Conservation (phyloP, 495 filamentous ascomycete species). For the Aspergillus egyptiacus region DNA sequence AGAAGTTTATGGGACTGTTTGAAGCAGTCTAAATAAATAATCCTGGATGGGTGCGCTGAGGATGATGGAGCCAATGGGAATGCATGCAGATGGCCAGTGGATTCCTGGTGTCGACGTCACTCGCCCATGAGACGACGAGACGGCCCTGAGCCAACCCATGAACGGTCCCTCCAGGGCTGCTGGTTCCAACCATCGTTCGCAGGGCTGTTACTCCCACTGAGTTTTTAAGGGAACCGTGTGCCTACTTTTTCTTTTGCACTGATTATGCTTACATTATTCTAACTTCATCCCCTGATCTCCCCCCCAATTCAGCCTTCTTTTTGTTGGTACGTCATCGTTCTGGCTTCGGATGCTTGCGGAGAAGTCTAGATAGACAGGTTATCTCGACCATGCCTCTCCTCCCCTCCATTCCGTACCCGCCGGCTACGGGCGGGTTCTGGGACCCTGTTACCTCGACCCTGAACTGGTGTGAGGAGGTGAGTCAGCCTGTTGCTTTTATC, state of each 20-base stretch:
- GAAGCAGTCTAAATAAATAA: no score
- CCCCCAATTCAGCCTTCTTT: background rate
- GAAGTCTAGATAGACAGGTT: no score
- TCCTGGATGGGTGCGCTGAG: no score
- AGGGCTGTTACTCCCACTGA: background rate
- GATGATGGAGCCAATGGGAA: background rate
- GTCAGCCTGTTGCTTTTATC: background rate
- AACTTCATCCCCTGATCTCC: background rate
- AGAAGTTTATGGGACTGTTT: no score
- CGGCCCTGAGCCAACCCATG: no score
- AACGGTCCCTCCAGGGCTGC: conserved; percentile 4
- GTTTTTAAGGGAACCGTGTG: no score
- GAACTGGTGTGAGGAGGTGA: conserved; percentile 91
- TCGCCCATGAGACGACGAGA: background rate
- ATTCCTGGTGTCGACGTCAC: background rate
- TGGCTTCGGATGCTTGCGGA: conserved; percentile 6
- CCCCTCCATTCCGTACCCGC: conserved; percentile 65
- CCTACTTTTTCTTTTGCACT: no score
- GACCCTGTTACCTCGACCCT: conserved; percentile 79
- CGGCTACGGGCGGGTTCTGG: conserved; percentile 66
- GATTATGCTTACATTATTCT: no score
- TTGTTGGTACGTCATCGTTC: no score
- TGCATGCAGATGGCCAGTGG: background rate
- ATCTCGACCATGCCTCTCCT: conserved; percentile 32
- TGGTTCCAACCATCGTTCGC: background rate